Base-by-base conservation (phyloP, 805 yeast species). In the Danielia oregonensis region DNA sequence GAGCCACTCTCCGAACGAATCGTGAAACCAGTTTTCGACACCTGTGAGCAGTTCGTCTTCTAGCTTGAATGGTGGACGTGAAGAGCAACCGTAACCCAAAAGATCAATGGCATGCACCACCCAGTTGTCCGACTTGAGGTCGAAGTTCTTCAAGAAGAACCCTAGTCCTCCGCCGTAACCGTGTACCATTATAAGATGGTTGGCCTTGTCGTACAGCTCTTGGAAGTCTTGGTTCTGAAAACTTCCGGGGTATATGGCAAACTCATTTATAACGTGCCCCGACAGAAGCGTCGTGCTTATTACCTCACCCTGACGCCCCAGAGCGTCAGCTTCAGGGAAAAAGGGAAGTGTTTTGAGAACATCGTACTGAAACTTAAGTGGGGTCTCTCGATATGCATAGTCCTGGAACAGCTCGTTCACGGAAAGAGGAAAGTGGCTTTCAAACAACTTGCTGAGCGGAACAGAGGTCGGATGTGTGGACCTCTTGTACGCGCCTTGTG, bases 71-170 rank as follows among this genome's bases (percentile, higher is more conserved):
- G 49, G 43, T 2, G 94, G 94, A 43, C 97, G 70, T 2, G 95
- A 76, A 1, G 95, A 84, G 37, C 86, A 78, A 1, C 97, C 98
- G 59, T 85, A 91, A 0, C 98, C 98, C 2, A 87, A 72, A 36
- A 89, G 61, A 53, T 91, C 98, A 3, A 91, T 72, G 0, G 96
- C 85, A 61, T 87, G 96, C 29, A 89, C 67, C 36, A 81, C 73
- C 84, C 93, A 84, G 26, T 71, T 62, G 18, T 72, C 63, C 23
- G 38, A 32, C 7, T 37, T 37, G 2, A 37, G 54, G n/a, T 55
- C 55, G 22, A 65, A 64, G 30, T 63, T 62, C 38, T 69, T 55
- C 50, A 72, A n/a, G 51, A 46, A 67, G 32, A 66, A 57, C 3
- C 74, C 72, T n/a, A 67, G 49, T 1, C 73, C 72, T 4, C 62